These are phyloP conservation scores for Murraya paniculata DNA, from an alignment of 345 rosid genomes.

Conservation along the genomic window DNA sequence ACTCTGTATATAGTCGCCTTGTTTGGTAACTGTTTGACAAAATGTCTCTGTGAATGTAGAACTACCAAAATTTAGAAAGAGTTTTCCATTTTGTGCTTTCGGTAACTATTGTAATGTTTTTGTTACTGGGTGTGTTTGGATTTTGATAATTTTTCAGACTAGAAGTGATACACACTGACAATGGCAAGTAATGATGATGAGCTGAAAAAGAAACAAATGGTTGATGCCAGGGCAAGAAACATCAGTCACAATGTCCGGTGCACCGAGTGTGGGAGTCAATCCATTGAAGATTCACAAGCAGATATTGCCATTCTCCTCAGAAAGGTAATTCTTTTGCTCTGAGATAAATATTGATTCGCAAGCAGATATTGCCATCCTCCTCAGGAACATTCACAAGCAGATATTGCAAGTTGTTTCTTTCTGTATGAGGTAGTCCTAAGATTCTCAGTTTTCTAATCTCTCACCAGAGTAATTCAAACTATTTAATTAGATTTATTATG, in stretches of 20 bases:
- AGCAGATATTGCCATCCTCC: conserved; percentile 38
- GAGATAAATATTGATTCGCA: not conserved
- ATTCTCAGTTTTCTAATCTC: not conserved
- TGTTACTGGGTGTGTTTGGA: not conserved
- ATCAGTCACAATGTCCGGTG: conserved; percentile 94
- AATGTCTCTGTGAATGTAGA: conserved; percentile 29
- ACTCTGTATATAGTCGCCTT: not conserved
- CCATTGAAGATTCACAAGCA: conserved; percentile 98
- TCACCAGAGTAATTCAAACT: not conserved
- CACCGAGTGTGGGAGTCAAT: conserved; percentile 97
- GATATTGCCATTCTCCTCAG: conserved; percentile 91
- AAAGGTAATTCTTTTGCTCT: conserved; percentile 47
- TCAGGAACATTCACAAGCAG: conserved; percentile 34
- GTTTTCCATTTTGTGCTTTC: not conserved
- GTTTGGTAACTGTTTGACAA: conserved; percentile 34
- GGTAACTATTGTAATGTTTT: not conserved
- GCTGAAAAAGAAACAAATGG: conserved; percentile 53
- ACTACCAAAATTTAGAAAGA: not conserved
- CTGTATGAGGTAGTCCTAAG: not conserved
- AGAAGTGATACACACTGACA: not conserved
- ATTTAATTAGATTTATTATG: not conserved
- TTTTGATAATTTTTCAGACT: conserved; percentile 7
- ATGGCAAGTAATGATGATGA: conserved; percentile 70
- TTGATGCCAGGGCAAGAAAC: conserved; percentile 86
- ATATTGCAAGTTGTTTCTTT: conserved; percentile 1